Evolutionary conservation across 257 asterid species (phyloP), one percentile per base, ranked within the genome.

Genomic region (Nicotiana otophora): DNA sequence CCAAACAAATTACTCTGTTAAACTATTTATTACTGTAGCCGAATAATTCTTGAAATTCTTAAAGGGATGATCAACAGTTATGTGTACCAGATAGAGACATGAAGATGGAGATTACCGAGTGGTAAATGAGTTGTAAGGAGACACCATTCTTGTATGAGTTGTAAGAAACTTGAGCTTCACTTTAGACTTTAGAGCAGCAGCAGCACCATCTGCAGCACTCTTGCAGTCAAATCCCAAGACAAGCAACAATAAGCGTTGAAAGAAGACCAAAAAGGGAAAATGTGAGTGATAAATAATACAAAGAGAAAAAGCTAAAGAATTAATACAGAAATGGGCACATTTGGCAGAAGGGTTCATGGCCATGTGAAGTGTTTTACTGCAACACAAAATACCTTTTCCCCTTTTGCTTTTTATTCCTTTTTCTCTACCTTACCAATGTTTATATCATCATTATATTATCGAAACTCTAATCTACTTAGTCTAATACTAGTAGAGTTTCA

Each of bases 391-490:
- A 86, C 81, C 90, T 84, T 87, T 89, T 84, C 51, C 88, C 80
- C 89, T 89, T 87, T 86, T 84, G 84, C 92, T 89, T 87, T 89
- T 79, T 85, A 87, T 86, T 84, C 83, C 85, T 85, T 76, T 86
- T 84, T 84, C 86, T 83, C 58, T 83, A 51, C 74, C 86, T 86
- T 65, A 76, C 65, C 60, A 81, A 84, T 57, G 63, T 57, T 57
- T 36, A 26, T 28, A 28, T 5, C 0, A 14, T 30, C 11, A 31
- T 30, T 42, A 19, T 2, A 7, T 6, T 20, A n/a, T 65, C 11
- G 0, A 65, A 65, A 65, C 11, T 6, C 19, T n/a, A 58, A 58
- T 58, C 20, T 64, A 64, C 39, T 20, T 61, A n/a, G 53, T 33
- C 75, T 68, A 34, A 34, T 9, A 31, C 26, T 34, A 9, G 54